phyloP scores from a whole-genome alignment of 176 grass and related monocot genomes.

The Juncus inflexus region DNA sequence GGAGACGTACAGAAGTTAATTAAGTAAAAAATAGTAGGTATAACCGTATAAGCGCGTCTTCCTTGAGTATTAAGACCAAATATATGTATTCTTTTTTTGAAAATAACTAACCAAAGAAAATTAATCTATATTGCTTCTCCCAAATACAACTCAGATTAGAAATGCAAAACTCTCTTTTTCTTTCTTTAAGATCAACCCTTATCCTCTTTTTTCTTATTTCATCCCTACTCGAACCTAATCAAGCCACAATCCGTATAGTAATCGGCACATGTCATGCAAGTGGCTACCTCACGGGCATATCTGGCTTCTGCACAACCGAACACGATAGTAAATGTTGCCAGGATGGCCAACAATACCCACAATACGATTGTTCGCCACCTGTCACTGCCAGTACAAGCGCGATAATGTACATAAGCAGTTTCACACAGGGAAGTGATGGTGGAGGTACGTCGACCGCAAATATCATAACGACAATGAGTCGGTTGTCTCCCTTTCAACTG shows the following conservation, averaged over 20 bases:
- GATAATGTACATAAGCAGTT: slow-evolving; percentile 20
- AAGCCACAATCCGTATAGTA: neutral
- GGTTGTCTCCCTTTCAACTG: slow-evolving; percentile 38
- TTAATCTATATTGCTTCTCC: neutral
- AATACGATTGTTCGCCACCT: slow-evolving; percentile 36
- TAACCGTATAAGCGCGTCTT: too few species aligned
- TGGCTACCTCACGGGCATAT: slow-evolving; percentile 7
- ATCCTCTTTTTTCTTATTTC: neutral
- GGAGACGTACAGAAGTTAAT: too few species aligned
- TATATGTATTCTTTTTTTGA: too few species aligned
- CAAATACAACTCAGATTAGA: neutral
- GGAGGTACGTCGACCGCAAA: neutral
- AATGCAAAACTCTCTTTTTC: neutral
- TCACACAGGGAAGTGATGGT: neutral
- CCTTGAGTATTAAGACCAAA: too few species aligned
- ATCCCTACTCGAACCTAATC: neutral
- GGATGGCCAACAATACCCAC: slow-evolving; percentile 19
- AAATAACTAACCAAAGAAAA: too few species aligned
- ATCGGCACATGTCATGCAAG: slow-evolving; percentile 12
- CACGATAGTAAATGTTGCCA: slow-evolving; percentile 14
- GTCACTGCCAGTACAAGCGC: slow-evolving; percentile 28
- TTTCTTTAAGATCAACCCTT: neutral
- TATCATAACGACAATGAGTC: slow-evolving; percentile 27
- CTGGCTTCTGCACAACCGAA: slow-evolving; percentile 10
- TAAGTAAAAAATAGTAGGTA: too few species aligned